phyloP scores from a whole-genome alignment of 2,329 filamentous ascomycete genomes.

The Epichloe uncinata region DNA sequence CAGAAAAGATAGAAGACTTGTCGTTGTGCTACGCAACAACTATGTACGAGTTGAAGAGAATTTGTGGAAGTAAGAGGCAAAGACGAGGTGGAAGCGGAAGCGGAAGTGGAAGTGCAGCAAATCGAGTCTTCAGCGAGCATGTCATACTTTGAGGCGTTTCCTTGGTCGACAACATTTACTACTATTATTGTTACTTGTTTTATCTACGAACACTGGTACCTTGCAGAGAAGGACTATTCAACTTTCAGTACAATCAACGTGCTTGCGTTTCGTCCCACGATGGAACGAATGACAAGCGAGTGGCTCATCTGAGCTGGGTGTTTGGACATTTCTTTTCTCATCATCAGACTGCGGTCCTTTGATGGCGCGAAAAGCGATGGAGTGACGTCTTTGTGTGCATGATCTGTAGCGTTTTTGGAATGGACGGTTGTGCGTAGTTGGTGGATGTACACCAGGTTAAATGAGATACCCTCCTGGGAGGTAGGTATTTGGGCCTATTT shows the following conservation, averaged over 20 bases:
- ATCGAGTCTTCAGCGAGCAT: neutral
- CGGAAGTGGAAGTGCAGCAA: neutral
- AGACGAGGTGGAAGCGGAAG: neutral
- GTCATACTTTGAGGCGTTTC: neutral
- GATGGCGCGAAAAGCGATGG: neutral
- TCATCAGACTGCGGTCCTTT: neutral
- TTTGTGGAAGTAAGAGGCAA: neutral
- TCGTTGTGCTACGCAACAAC: neutral
- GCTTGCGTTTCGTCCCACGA: neutral
- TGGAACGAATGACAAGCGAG: neutral
- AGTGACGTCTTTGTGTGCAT: neutral
- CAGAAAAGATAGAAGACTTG: neutral
- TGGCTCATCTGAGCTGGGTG: neutral
- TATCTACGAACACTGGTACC: neutral
- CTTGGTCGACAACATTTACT: neutral
- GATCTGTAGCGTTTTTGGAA: no score
- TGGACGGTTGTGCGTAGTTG: no score
- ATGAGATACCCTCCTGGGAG: no score
- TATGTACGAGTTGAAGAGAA: conserved; percentile 1
- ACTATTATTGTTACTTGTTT: neutral
- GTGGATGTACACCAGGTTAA: no score
- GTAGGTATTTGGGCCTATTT: no score
- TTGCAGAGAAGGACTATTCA: neutral
- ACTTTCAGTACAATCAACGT: neutral
- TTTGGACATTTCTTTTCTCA: neutral